Percentiles rank a stretch among this genome's conserved stretches.
Evolutionary conservation across 768 basidiomycete genomes (phyloP).

Genomic region (Fomitopsis serialis): DNA sequence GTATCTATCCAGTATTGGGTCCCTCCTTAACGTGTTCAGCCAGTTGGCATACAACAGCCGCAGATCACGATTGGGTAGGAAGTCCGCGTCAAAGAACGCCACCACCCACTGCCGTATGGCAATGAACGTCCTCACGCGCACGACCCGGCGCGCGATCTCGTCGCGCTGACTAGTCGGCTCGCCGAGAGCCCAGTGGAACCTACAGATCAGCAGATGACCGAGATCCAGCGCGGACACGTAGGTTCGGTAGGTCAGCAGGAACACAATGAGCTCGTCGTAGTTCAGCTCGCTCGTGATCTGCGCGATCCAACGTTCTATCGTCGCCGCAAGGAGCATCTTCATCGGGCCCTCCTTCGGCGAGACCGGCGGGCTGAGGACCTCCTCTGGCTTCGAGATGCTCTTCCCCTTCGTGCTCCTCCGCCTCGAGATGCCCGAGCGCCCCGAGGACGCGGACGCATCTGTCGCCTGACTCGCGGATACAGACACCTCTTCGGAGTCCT

Average conservation of each 20-base stretch:
- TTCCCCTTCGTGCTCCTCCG: constrained; percentile 25
- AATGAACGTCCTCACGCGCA: constrained; percentile 84
- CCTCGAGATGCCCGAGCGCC: constrained; percentile 32
- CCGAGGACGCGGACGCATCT: constrained; percentile 31
- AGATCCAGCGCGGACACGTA: constrained; percentile 79
- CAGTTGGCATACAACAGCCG: constrained; percentile 68
- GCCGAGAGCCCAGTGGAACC: constrained; percentile 86
- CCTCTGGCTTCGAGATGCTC: constrained; percentile 3
- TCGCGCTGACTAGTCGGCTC: constrained; percentile 47
- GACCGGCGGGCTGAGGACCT: neutral
- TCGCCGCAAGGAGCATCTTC: constrained; percentile 76
- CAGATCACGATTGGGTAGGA: constrained; percentile 74
- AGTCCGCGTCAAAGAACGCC: constrained; percentile 88
- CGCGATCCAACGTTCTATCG: constrained; percentile 90
- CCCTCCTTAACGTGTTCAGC: constrained; percentile 72
- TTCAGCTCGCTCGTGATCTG: constrained; percentile 84
- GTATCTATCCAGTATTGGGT: constrained; percentile 64
- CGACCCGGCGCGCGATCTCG: constrained; percentile 68
- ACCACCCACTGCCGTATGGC: constrained; percentile 88
- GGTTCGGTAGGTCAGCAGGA: constrained; percentile 88
- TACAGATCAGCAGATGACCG: constrained; percentile 73
- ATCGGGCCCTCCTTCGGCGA: constrained; percentile 25
- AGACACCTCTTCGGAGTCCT: constrained; percentile 22
- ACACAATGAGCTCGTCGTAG: constrained; percentile 83
- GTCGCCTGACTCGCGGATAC: constrained; percentile 36